Conservation (phyloP, 148 eudicot species). For the Spergularia bocconei region DNA sequence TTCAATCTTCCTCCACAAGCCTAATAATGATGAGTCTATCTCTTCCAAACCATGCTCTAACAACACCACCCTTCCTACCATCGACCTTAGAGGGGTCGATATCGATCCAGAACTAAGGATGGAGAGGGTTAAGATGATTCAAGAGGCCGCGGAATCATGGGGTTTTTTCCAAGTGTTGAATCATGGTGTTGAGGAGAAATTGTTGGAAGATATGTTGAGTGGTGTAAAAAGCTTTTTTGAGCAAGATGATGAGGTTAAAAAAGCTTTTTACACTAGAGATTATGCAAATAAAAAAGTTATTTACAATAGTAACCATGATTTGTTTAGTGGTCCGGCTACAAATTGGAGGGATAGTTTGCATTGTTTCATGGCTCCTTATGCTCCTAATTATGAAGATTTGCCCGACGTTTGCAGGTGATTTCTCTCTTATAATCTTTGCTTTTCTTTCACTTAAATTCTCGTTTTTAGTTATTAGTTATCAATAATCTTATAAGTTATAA, state of each 20-base stretch:
- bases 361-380: slow-evolving; percentile 30
- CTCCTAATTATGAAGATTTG: slow-evolving; percentile 34
- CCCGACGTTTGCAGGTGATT: slow-evolving; percentile 35
- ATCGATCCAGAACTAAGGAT: slow-evolving; percentile 4
- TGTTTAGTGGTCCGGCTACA: slow-evolving; percentile 31
- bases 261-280: slow-evolving; percentile 37
- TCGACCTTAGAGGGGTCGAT: slow-evolving; percentile 27
- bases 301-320: slow-evolving; percentile 42
- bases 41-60: too few relatives aligned
- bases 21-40: too few relatives aligned
- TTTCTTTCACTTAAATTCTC: too few relatives aligned
- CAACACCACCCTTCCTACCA: slow-evolving; percentile 24
- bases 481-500: too few relatives aligned
- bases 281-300: slow-evolving; percentile 11
- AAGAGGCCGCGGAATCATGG: slow-evolving; percentile 33
- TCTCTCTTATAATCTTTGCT: not conserved
- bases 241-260: slow-evolving; percentile 38
- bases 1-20: too few relatives aligned
- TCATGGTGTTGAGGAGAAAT: slow-evolving; percentile 38
- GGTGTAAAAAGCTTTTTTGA: slow-evolving; percentile 43
- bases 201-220: slow-evolving; percentile 36
- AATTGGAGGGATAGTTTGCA: slow-evolving; percentile 42
- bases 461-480: too few relatives aligned
- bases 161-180: slow-evolving; percentile 57
- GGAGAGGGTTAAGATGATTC: slow-evolving; percentile 20